Evolutionary conservation across 2,329 filamentous ascomycete species (phyloP), one percentile per base, ranked within the genome.

Genomic region (Diaporthe sp.): DNA sequence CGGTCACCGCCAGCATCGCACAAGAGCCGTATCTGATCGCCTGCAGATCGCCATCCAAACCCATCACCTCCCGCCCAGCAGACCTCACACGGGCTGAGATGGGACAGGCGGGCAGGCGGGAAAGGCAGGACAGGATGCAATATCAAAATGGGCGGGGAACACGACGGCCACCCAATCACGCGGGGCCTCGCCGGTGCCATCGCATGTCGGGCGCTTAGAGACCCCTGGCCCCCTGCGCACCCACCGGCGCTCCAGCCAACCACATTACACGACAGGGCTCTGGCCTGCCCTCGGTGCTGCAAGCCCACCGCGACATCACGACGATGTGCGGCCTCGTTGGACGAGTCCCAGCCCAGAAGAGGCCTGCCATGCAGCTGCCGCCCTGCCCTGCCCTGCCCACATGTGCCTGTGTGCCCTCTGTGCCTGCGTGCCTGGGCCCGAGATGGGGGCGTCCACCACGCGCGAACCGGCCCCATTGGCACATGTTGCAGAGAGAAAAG

Each of bases 311-410:
- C 78, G 55, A 71, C 44, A 65, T 71, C 57, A 73, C 79, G 34
- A 69, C 46, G 73, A 74, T 74, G 75, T 53, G 62, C 51, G 74
- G 59, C 77, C 75, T 78, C 79, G 76, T 80, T 78, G 31, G 51
- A 69, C 58, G 74, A 84, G 81, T 84, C 82, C 85, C 84, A 83
- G 84, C 82, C 81, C 79, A 79, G 80, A 34, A 70, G 39, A 81
- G 79, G 81, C 77, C 80, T 79, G 77, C 84, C 81, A 86, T 86
- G 83, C 84, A 82, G 79, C 81, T 80, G 80, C 80, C 79, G 82
- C 81, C 75, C 55, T 72, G 75, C 67, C 59, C 25, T 65, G 69
- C 65, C 72, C 31, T 57, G 59, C 68, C 72, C 80, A 58, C 42
- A 15, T 82, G 81, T 83, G 79, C 81, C 82, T 82, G 79, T 28